Evolutionary conservation across 192 early-diverging fungal species (phyloP).

Genomic region (Podochytrium sp.): DNA sequence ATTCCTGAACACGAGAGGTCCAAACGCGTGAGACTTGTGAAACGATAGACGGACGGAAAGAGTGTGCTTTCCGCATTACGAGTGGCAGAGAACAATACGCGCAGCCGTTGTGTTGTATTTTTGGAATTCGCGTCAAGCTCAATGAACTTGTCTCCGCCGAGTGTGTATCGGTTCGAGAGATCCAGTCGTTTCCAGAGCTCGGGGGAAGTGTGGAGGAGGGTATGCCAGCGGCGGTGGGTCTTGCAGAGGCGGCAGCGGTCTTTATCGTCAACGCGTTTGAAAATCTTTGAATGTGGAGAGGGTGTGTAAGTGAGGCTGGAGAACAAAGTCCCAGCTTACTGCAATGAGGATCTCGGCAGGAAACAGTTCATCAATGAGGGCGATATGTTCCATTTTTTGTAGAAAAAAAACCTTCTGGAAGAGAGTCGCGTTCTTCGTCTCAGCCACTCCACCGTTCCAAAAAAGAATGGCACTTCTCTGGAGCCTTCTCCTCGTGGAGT

Average conservation of each 20-base stretch:
- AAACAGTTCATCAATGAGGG: conserved; percentile 16
- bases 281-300: background rate
- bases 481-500: too few species aligned
- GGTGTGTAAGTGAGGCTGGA: background rate
- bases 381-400: conserved; percentile 1
- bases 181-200: conserved; percentile 43
- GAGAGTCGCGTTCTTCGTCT: too few species aligned
- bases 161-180: conserved; percentile 41
- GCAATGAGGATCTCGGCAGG: conserved; percentile 20
- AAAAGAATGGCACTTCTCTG: too few species aligned
- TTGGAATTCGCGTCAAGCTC: conserved; percentile 5
- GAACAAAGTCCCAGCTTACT: background rate
- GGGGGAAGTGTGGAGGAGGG: conserved; percentile 35
- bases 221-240: conserved; percentile 15
- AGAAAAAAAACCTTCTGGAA: too few species aligned
- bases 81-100: background rate
- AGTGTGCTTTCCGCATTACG: background rate
- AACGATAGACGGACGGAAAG: conserved; percentile 26
- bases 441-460: too few species aligned
- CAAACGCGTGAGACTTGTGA: conserved; percentile 35
- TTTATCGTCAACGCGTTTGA: conserved; percentile 23
- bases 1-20: conserved; percentile 51
- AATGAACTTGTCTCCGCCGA: conserved; percentile 38
- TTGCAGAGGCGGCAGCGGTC: conserved; percentile 18
- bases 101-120: background rate